A percentile compares a stretch with the other conserved stretches of the same genome.
Conservation (phyloP, 2,329 filamentous ascomycete genomes). For the Thelonectria olida region DNA sequence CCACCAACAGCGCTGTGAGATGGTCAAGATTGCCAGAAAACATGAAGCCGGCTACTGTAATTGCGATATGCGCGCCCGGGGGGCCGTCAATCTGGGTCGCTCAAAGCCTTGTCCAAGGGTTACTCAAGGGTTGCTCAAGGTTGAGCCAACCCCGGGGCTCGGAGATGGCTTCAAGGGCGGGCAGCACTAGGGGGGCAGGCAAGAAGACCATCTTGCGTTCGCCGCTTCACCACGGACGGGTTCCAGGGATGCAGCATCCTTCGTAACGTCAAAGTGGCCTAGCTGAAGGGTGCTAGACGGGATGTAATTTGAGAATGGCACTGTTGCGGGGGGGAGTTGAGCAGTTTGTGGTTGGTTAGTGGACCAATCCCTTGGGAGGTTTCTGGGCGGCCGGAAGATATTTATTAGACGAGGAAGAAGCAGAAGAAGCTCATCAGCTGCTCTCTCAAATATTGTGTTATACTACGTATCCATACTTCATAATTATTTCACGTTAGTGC, state of each 20-base stretch:
- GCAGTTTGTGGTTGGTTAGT: not conserved
- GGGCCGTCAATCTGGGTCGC: conserved; percentile 29
- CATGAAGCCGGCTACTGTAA: conserved; percentile 26
- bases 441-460: too few species aligned
- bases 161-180: conserved; percentile 1
- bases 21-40: conserved; percentile 8
- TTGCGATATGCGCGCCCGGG: conserved; percentile 39
- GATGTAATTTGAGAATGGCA: conserved; percentile 11
- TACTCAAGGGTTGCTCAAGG: conserved; percentile 1
- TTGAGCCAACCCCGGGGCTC: conserved; percentile 12
- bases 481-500: too few species aligned
- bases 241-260: not conserved
- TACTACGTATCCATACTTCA: too few species aligned
- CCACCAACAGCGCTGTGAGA: conserved; percentile 3
- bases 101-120: conserved; percentile 9
- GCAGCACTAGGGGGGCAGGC: not conserved
- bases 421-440: too few species aligned
- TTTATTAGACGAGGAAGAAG: too few species aligned
- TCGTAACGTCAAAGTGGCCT: not conserved
- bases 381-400: too few species aligned
- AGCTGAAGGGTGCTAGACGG: conserved; percentile 9
- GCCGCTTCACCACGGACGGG: not conserved
- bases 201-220: not conserved
- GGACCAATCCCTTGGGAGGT: not conserved
- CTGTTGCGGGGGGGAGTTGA: conserved; percentile 3